Evolutionary conservation across 2,329 filamentous ascomycete genomes (phyloP), one percentile per base, ranked within the genome.

Genomic region (Apiospora marii): DNA sequence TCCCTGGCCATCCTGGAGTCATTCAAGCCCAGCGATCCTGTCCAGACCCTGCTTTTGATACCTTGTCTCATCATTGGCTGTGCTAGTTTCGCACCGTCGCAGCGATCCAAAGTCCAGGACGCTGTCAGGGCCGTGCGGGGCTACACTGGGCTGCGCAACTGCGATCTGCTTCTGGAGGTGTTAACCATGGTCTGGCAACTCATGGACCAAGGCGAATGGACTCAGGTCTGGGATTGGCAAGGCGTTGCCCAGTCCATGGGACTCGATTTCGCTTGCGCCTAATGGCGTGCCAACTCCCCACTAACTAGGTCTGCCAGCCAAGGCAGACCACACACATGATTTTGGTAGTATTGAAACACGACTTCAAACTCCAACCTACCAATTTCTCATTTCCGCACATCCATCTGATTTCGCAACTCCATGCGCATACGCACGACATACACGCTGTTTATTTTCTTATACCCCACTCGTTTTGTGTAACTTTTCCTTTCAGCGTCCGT

Each of bases 221-320:
- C 84, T 37, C 84, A 85, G 24, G 89, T 88, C 10, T 92, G 90
- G 90, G 90, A 92, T 78, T 92, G 90, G 90, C 89, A 91, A 74
- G 82, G 83, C 4, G 84, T 91, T 41, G 89, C 89, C 0, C 81
- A 83, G 70, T 77, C 82, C 10, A 85, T 90, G 80, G 85, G 83
- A 0, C 83, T 91, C 48, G 87, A 91, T 79, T 91, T 91, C 75
- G 82, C 90, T 3, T 89, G 88, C 78, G 80, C 80, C 64, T 83
- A 76, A 72, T 34, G 30, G 53, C 30, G 27, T 14, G 6, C 27
- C 51, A 58, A 10, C 51, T 19, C 51, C 19, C 22, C 7, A 49
- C 22, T 49, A 8, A 8, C 46, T n/a, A 3, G 19, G 37, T 41
- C 46, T n/a, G 22, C 46, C 46, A n/a, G 46, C 22, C 22, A 53